Conservation (phyloP, 768 basidiomycete species). For the Kwoniella europaea region DNA sequence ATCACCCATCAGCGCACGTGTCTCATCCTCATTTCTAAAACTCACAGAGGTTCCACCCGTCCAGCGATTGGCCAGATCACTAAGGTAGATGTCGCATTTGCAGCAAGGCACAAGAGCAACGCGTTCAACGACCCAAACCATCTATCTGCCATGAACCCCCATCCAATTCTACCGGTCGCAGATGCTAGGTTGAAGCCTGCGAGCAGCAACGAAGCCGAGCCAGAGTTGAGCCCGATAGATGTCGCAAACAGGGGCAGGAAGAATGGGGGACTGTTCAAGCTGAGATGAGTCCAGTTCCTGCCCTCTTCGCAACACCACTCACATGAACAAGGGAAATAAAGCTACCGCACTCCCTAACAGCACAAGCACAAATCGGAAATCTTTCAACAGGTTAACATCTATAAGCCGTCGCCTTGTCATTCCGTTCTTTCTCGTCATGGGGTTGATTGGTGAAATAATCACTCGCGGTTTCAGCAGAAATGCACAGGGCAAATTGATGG, state of each 20-base stretch:
- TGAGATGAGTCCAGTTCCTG: background rate
- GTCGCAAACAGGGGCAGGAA: constrained; percentile 50
- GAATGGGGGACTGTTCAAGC: constrained; percentile 34
- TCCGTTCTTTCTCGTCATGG: background rate
- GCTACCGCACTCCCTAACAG: constrained; percentile 29
- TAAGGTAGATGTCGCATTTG: constrained; percentile 59
- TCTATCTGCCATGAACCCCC: constrained; percentile 59
- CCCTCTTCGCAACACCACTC: background rate
- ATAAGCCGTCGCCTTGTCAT: background rate
- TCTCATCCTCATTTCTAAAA: constrained; percentile 31
- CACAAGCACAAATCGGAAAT: constrained; percentile 31
- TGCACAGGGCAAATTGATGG: constrained; percentile 24
- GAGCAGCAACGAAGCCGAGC: constrained; percentile 31
- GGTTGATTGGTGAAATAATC: background rate
- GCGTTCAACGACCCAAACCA: constrained; percentile 60
- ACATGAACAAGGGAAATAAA: constrained; percentile 46
- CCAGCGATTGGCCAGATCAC: constrained; percentile 58
- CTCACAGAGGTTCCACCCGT: constrained; percentile 35
- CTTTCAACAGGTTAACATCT: constrained; percentile 34
- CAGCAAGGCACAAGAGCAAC: constrained; percentile 58
- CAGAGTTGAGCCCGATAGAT: constrained; percentile 32
- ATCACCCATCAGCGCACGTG: background rate
- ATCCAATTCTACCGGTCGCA: constrained; percentile 54
- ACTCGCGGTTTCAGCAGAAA: constrained; percentile 32
- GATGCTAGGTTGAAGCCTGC: constrained; percentile 50